Evolutionary conservation across 495 filamentous ascomycete genomes (phyloP), one percentile per base, ranked within the genome.

Genomic region (Melanomma pulvis-pyrius): DNA sequence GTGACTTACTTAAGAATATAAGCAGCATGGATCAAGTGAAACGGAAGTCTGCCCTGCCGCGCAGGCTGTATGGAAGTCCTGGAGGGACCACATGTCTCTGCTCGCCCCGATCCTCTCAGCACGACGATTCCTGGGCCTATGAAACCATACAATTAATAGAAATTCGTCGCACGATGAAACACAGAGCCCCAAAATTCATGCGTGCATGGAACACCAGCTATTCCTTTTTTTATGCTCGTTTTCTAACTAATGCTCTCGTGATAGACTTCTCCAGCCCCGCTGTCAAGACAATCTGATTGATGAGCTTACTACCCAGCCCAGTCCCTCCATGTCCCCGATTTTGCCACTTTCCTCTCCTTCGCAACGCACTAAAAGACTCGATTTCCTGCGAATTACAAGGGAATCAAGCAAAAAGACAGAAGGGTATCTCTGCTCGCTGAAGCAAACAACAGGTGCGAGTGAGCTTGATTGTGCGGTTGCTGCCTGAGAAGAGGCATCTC

Each of bases 371-470:
- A 61, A 60, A 46, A 44, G 9, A 25, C 54, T 51, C 47, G 55
- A 50, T 61, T 60, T 30, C 53, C 39, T 39, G 44, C 21, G 26
- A 36, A 49, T 41, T 15, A 55, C 26, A 60, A 54, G 49, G 55
- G 25, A 59, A 53, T 22, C 8, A 41, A 56, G 44, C 2, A 67
- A 71, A 59, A 59, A 51, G 59, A 69, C 49, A 72, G 61, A 72
- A 72, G 65, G 61, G 61, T 72, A 69, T 68, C 55, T 65, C 69
- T 60, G 51, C 65, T 66, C 69, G 65, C 61, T 47, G 29, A 62
- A 71, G 59, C 64, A 64, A 62, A 69, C 47, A 55, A 65, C 59
- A 55, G 59, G 29, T 34, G 55, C 65, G 69, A 69, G 69, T 60
- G 63, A 67, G 69, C 55, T 62, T 61, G 36, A 46, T 55, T 64